Evolutionary conservation across 345 rosid genomes (phyloP), one percentile per base, ranked within the genome.

Genomic region (Rhodamnia argentea): DNA sequence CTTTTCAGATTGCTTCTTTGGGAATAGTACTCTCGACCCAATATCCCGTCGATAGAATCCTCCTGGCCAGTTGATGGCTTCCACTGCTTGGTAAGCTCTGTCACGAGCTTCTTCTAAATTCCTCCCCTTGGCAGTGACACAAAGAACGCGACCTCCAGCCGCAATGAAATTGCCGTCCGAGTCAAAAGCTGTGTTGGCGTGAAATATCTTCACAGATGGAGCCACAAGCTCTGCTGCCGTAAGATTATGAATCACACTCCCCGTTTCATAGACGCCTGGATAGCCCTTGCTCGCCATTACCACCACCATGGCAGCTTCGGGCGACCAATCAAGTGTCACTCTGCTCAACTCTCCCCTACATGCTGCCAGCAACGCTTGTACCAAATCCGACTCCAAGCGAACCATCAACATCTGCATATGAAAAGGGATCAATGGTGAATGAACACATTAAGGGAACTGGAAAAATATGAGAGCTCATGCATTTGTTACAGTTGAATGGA

Each of bases 201-300:
- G 98, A 53, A 95, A 95, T 86, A 95, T 91, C 89, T 95, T 91
- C 3, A 94, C 98, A 29, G 91, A 87, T 27, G 93, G 93, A 89
- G 93, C 92, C 4, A 91, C 93, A 2, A 42, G 84, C 88, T 94
- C 96, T 47, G 97, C 98, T 88, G 95, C 95, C 89, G 94, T 93
- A 7, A 95, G 95, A 90, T 93, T 94, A 83, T 44, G 86, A 86
- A 96, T 93, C 62, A 94, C 84, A 0, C 94, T 84, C 44, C 98
- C 98, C 90, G 92, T 94, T 91, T 92, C 92, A 14, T 95, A 96
- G 60, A 94, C 87, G 44, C 96, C 96, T 0, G 99, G 99, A 83
- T 97, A 97, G 64, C 97, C 99, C 53, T 96, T 90, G 88, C 96
- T 96, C 20, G 98, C 99, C 99, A 97, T 93, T 82, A 96, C 99